Conservation (phyloP, 805 yeast species). For the Nakazawaea holstii region DNA sequence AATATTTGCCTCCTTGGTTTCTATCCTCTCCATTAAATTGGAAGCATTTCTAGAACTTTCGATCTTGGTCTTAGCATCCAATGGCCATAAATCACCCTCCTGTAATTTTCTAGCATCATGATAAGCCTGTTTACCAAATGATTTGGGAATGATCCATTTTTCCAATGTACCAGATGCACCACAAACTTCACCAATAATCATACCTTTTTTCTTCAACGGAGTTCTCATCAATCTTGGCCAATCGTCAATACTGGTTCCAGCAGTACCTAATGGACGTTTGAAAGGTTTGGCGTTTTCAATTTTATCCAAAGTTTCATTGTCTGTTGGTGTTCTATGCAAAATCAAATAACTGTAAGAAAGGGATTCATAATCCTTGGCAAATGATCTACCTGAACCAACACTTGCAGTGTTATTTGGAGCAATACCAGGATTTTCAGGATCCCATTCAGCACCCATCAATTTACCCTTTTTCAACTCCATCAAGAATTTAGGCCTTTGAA, state of each 20-base stretch:
- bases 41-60: slow-evolving; percentile 4
- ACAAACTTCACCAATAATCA: slow-evolving; percentile 76
- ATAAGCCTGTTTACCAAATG: slow-evolving; percentile 66
- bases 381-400: slow-evolving; percentile 75
- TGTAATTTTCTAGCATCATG: slow-evolving; percentile 86
- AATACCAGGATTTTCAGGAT: slow-evolving; percentile 44
- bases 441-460: slow-evolving; percentile 70
- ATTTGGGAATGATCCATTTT: slow-evolving; percentile 81
- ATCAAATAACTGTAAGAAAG: slow-evolving; percentile 74
- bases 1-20: slow-evolving; percentile 5
- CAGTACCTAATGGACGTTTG: slow-evolving; percentile 18
- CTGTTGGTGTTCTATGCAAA: slow-evolving; percentile 51
- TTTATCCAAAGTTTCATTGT: slow-evolving; percentile 30
- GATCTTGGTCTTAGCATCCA: slow-evolving; percentile 52
- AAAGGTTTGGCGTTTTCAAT: slow-evolving; percentile 35
- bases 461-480: slow-evolving; percentile 83
- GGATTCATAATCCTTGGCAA: slow-evolving; percentile 63
- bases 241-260: slow-evolving; percentile 24
- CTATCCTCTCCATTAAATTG: slow-evolving; percentile 7
- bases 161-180: slow-evolving; percentile 76
- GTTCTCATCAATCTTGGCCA: slow-evolving; percentile 73
- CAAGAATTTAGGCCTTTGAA: slow-evolving; percentile 74
- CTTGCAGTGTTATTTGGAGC: slow-evolving; percentile 43
- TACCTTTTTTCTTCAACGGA: slow-evolving; percentile 78
- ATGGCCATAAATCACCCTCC: slow-evolving; percentile 87